These are phyloP conservation scores for Stagonosporopsis tanaceti DNA, from an alignment of 2,329 filamentous ascomycete species.

Conservation along the genomic window DNA sequence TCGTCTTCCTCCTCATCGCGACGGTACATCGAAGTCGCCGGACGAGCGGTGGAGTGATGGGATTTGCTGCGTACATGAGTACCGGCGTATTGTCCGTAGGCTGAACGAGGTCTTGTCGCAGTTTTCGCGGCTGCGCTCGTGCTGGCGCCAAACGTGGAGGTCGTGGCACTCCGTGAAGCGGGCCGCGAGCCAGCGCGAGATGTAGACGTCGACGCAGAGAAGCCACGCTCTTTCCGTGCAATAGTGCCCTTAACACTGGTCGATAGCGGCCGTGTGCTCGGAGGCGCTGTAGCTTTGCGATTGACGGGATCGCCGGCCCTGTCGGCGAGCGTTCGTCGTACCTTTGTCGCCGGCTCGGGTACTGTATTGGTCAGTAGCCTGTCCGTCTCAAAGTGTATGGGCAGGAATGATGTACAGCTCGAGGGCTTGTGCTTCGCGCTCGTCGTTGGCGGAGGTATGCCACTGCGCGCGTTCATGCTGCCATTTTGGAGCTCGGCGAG, in stretches of 20 bases:
- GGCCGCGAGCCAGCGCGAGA: constrained; percentile 51
- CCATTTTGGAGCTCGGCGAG: constrained; percentile 62
- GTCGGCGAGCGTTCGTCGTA: constrained; percentile 59
- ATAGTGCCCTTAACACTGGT: constrained; percentile 57
- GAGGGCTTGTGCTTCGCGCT: constrained; percentile 61
- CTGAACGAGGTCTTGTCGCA: constrained; percentile 59
- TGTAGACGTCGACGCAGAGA: constrained; percentile 46
- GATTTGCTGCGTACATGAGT: constrained; percentile 56
- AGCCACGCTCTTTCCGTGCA: constrained; percentile 49
- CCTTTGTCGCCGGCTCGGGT: constrained; percentile 57
- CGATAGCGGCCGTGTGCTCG: constrained; percentile 52
- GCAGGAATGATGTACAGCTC: constrained; percentile 51
- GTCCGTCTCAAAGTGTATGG: constrained; percentile 15
- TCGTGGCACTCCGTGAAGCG: constrained; percentile 54
- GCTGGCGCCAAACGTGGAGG: constrained; percentile 61
- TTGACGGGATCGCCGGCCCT: constrained; percentile 57
- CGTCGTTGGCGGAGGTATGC: constrained; percentile 57
- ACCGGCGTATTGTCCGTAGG: constrained; percentile 44
- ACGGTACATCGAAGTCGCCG: constrained; percentile 52
- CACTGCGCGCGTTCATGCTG: constrained; percentile 61
- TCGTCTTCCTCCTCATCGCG: constrained; percentile 53
- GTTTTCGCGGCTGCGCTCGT: constrained; percentile 62
- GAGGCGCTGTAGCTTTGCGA: constrained; percentile 52
- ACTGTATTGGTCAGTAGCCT: constrained; percentile 44
- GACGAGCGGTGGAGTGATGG: constrained; percentile 54